Evolutionary conservation across 805 yeast species (phyloP), one percentile per base, ranked within the genome.

Genomic region (Saturnispora gosingensis): DNA sequence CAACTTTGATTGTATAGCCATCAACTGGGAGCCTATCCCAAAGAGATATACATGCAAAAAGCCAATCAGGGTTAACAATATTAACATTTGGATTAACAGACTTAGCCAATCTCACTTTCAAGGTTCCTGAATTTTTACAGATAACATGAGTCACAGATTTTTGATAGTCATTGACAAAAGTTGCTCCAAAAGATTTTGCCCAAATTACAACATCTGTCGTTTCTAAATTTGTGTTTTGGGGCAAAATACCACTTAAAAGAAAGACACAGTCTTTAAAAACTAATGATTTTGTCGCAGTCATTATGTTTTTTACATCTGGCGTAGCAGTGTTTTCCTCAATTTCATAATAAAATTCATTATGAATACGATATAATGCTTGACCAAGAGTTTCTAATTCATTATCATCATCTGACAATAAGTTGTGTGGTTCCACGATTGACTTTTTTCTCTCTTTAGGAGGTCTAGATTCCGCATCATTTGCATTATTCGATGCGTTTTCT

Each of bases 121-220:
- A 77, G 0, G 99, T 93, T 18, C 83, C 82, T 1, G 89, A 81
- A 48, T 83, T 83, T 53, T 83, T 78, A 42, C 97, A 87, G 16
- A 91, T 82, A 3, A 91, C 85, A 66, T 91, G 99, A 0, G 98
- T 93, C 3, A 95, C 90, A 1, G 78, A 71, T 16, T 80, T 78
- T 45, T 77, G 73, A 24, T 85, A 82, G 52, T 87, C 89, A 3
- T 81, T 72, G 1, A 84, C 84, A 7, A 91, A 89, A 2, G 73
- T 73, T 0, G 96, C 97, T 1, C 99, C 99, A 73, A 91, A 91
- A 50, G 90, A 87, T 47, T 78, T 77, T 11, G 91, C 86, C 97
- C 98, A 91, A 22, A 83, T 80, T 1, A 90, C 97, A 43, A 93
- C 86, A 63, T 88, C 96, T 4, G 95, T 93, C 34, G 75, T 69